Percentiles rank a stretch among this genome's conserved stretches.
These are phyloP conservation scores for Gynostemma pentaphyllum DNA, from an alignment of 306 rosid genomes.

Conservation along the genomic window DNA sequence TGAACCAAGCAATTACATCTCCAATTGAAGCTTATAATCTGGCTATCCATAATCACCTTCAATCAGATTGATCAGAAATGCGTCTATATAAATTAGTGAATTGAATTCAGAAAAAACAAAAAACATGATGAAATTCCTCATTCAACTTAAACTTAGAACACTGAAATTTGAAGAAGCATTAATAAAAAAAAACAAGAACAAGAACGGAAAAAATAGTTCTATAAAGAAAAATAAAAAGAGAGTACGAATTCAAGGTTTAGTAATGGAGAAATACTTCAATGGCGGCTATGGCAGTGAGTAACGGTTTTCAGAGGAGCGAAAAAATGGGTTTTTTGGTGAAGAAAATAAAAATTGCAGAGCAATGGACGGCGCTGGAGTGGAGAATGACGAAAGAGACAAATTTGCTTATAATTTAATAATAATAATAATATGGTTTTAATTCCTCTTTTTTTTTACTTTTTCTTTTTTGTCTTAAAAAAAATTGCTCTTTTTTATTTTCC, in stretches of 20 bases:
- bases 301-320: neutral
- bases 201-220: neutral
- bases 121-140: neutral
- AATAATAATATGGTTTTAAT: neutral
- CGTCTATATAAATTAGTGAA: neutral
- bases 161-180: neutral
- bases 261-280: neutral
- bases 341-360: neutral
- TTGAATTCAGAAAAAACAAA: neutral
- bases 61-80: constrained; percentile 17
- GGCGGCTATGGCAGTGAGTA: neutral
- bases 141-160: neutral
- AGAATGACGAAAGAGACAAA: neutral
- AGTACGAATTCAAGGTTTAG: neutral
- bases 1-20: constrained; percentile 18
- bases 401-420: too few relatives aligned
- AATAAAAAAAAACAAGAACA: neutral
- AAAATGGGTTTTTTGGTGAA: neutral
- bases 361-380: neutral
- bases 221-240: neutral
- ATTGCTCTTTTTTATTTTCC: too few relatives aligned
- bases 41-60: constrained; percentile 42
- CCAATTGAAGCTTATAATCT: constrained; percentile 28
- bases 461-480: too few relatives aligned
- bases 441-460: neutral